phyloP scores from a whole-genome alignment of 345 rosid genomes.

The Ceriops tagal region DNA sequence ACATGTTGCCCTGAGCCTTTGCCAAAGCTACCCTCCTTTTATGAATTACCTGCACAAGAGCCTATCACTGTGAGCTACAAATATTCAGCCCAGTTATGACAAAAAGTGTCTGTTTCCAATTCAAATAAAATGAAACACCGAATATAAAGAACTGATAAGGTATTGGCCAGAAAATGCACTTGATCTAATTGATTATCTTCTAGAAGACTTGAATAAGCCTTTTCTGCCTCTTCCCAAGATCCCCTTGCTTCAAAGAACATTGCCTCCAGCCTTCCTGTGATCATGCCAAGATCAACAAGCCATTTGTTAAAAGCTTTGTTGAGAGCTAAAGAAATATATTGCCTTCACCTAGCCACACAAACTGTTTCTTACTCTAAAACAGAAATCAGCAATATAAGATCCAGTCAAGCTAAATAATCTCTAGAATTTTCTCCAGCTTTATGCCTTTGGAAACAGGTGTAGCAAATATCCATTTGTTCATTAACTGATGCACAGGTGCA shows the following conservation, averaged over 20 bases:
- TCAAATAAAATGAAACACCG: background rate
- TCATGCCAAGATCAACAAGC: background rate
- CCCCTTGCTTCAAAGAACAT: constrained; percentile 94
- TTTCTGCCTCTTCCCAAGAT: constrained; percentile 84
- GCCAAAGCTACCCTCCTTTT: constrained; percentile 89
- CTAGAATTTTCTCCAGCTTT: no score
- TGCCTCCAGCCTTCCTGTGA: constrained; percentile 74
- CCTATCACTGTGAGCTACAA: constrained; percentile 8
- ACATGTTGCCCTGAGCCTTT: constrained; percentile 74
- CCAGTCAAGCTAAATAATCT: no score
- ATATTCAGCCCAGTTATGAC: constrained; percentile 1
- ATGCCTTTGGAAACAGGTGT: no score
- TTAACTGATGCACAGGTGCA: no score
- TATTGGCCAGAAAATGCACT: constrained; percentile 33
- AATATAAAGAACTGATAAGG: background rate
- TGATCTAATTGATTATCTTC: constrained; percentile 91
- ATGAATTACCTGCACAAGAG: constrained; percentile 52
- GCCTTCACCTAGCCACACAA: background rate
- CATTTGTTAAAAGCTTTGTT: constrained; percentile 6
- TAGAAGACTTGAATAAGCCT: constrained; percentile 73
- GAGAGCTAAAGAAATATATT: background rate
- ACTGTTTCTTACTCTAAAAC: no score
- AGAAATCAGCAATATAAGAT: no score
- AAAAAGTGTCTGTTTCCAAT: background rate
- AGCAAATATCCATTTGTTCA: no score